Base-by-base conservation (phyloP, 139 green algal species). In the Coccomyxa sp. region DNA sequence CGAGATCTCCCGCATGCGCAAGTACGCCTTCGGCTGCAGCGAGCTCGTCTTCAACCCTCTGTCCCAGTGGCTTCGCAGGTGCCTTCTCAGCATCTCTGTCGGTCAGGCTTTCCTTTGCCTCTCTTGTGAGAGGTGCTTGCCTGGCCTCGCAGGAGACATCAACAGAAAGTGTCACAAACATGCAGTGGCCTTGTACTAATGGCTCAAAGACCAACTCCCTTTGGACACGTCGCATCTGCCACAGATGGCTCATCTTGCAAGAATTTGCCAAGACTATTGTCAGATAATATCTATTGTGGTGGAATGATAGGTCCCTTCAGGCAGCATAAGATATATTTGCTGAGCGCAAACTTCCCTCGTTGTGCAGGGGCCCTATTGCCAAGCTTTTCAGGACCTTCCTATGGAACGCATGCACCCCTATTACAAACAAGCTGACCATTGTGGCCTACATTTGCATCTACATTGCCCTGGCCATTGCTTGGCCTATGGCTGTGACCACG, bases 1-100 rank as follows among this genome's bases (percentile, higher is more conserved):
- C n/a, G 64, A 71, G 64, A 71, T 71, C 64, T 37, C 27, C 2
- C 64, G 64, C 64, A 36, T 31, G 64, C 64, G 64, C 64, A 71
- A 71, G 64, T 71, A 71, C 5, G 64, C 64, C 29, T 71, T 71
- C 7, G 64, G 64, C 64, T 71, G 64, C 64, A 36, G 24, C 64
- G 64, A 71, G 64, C 64, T 71, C 29, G 29, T 71, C 29, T 71
- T 71, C 64, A 34, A 71, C 64, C 64, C 64, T 10, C 64, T 71
- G 24, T 18, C 33, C 2, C 64, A 71, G 64, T 71, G 64, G 64
- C n/a, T 10, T 10, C 35, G 18, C 50, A 64, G 50, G 50, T 64
- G 50, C 50, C 50, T 64, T 22, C 22, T 64, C 50, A 18, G 18
- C 50, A 31, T 22, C 3, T 64, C 5, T 64, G 5, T 6, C 2